Evolutionary conservation across 2,329 filamentous ascomycete species (phyloP).

Genomic region (Pseudogymnoascus sp.): DNA sequence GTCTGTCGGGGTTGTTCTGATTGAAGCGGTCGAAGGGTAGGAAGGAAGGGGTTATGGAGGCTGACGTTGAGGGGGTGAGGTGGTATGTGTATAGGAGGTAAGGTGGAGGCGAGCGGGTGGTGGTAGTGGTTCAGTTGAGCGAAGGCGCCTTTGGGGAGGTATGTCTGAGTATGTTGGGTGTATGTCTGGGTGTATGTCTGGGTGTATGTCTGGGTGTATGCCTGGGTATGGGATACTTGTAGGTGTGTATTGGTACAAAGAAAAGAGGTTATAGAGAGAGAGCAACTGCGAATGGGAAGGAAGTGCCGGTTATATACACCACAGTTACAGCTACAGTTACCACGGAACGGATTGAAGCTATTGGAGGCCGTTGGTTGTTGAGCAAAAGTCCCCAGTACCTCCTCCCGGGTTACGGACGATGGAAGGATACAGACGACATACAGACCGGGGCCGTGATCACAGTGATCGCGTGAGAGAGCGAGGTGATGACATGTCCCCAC

Average conservation of each 20-base stretch:
- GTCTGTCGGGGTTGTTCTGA: not conserved
- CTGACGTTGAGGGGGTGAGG: conserved; percentile 2
- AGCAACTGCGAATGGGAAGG: not conserved
- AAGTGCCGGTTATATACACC: not conserved
- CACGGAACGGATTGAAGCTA: not conserved
- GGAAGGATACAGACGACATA: not conserved
- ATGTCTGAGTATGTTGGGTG: not conserved
- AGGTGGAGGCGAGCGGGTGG: not conserved
- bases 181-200: conserved; percentile 1
- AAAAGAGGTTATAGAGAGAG: no score
- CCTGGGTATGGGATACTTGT: not conserved
- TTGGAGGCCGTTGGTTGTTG: not conserved
- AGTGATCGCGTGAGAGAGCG: conserved; percentile 6
- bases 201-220: not conserved
- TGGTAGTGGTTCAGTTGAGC: not conserved
- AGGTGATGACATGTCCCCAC: conserved; percentile 8
- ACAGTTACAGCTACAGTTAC: not conserved
- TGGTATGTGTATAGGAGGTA: not conserved
- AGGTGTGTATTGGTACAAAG: not conserved
- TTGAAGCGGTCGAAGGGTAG: not conserved
- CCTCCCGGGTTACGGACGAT: not conserved
- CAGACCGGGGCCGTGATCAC: not conserved
- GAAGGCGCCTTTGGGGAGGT: not conserved
- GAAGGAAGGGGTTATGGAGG: not conserved
- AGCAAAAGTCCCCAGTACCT: not conserved